Percentiles rank a stretch among this genome's conserved stretches.
These are phyloP conservation scores for Fusarium euwallaceae DNA, from an alignment of 2,329 filamentous ascomycete genomes.

Conservation along the genomic window DNA sequence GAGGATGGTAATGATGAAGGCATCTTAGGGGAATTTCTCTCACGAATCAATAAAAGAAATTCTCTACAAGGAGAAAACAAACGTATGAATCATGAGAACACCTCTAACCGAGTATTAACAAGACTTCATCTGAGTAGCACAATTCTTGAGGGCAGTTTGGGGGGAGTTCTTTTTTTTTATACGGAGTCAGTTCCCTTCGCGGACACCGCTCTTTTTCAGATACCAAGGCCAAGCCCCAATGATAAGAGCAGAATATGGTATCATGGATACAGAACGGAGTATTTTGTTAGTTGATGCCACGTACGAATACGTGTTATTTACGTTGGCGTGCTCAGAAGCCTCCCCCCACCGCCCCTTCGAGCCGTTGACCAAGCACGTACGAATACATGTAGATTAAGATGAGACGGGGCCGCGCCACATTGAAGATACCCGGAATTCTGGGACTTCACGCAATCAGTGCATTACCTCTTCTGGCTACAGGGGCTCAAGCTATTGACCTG, in stretches of 20 bases:
- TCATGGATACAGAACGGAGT: conserved; percentile 2
- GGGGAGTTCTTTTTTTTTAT: neutral
- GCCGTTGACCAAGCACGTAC: too few species aligned
- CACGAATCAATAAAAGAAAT: neutral
- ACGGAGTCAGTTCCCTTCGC: neutral
- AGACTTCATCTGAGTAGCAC: neutral
- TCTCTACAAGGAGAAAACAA: conserved; percentile 6
- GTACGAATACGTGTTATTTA: too few species aligned
- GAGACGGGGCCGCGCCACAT: neutral
- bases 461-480: neutral
- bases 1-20: conserved; percentile 8
- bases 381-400: neutral
- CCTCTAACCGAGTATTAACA: conserved; percentile 1
- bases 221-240: neutral
- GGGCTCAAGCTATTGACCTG: conserved; percentile 7
- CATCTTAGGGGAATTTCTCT: conserved; percentile 11
- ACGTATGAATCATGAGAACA: conserved; percentile 1
- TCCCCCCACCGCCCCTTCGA: too few species aligned
- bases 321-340: too few species aligned
- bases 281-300: neutral
- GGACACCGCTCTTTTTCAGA: neutral
- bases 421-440: neutral
- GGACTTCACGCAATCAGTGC: neutral
- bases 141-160: neutral
- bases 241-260: neutral